Evolutionary conservation across 1,139 yeast species (phyloP), one percentile per base, ranked within the genome.

Genomic region (Sugiyamaella pinicola): DNA sequence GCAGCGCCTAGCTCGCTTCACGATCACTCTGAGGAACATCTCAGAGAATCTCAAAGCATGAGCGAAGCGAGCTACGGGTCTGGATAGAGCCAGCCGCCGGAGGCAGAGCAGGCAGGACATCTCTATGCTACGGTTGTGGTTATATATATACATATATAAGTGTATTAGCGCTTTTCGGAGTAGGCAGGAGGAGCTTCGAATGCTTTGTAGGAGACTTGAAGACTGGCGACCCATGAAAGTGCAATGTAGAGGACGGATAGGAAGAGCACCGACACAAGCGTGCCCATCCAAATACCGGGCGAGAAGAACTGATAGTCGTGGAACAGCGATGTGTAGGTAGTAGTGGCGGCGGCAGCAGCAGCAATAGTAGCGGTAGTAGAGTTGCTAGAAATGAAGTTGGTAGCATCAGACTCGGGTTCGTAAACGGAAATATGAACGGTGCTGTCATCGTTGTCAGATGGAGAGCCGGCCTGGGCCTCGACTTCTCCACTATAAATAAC

Each of bases 241-340:
- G 88, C 88, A 46, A 74, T 71, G 52, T 73, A 65, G 59, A 85
- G 72, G 28, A 85, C 73, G 47, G 69, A 70, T 37, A 83, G 61
- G 61, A 86, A 74, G 58, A 83, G 69, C 35, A 78, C 69, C 2
- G 84, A 72, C 21, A 84, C 85, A 53, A 87, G 70, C 53, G 81
- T 71, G 49, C 82, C 76, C 84, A 82, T 83, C 77, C 85, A 84
- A 58, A 87, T 76, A 17, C 91, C 95, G 10, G 80, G 75, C n/a
- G 81, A 70, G 64, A 80, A 77, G 63, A 78, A 80, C 52, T 74
- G 72, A 64, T 80, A 80, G 52, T 73, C 71, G 51, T 75, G 74
- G 63, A 80, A 79, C 50, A 80, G 62, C 13, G 70, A 64, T 35
- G 52, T 43, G 38, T 49, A 34, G 13, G 40, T 40, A 15, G 34